Conservation (phyloP, 1,139 yeast genomes). For the Yamadazyma buinensis region DNA sequence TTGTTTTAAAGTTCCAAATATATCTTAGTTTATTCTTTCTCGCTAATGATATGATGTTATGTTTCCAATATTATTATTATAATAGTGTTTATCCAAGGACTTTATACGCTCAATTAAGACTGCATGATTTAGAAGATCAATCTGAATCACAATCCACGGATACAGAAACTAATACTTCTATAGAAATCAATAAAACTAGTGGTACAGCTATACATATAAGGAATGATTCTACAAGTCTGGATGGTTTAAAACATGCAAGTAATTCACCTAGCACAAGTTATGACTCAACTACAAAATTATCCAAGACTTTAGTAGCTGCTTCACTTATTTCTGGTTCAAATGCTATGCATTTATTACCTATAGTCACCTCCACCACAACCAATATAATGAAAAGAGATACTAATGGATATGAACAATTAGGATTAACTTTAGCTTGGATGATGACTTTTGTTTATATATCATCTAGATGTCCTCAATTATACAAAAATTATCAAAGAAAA, state of each 20-base stretch:
- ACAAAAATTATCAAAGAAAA: slow-evolving; percentile 68
- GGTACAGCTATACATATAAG: slow-evolving; percentile 15
- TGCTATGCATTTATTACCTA: slow-evolving; percentile 16
- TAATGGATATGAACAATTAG: slow-evolving; percentile 25
- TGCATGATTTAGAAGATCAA: neutral
- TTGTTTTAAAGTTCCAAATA: slow-evolving; percentile 69
- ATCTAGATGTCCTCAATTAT: slow-evolving; percentile 82
- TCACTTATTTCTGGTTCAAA: slow-evolving; percentile 21
- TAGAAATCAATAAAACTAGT: neutral
- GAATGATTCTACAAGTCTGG: slow-evolving; percentile 7
- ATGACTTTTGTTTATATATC: slow-evolving; percentile 73
- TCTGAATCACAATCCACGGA: too few relatives aligned
- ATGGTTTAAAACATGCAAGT: slow-evolving; percentile 13
- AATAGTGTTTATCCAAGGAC: slow-evolving; percentile 33
- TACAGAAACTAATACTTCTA: too few relatives aligned
- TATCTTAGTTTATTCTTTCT: slow-evolving; percentile 72
- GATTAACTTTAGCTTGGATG: slow-evolving; percentile 69
- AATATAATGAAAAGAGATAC: slow-evolving; percentile 2
- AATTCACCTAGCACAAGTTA: slow-evolving; percentile 21
- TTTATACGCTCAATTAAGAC: slow-evolving; percentile 7
- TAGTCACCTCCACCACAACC: slow-evolving; percentile 1
- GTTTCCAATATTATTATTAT: slow-evolving; percentile 78
- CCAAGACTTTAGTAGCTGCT: slow-evolving; percentile 16
- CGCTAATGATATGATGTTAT: slow-evolving; percentile 64
- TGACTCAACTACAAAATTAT: slow-evolving; percentile 17